Percentiles rank a stretch among this genome's conserved stretches.
phyloP scores from a whole-genome alignment of 352 stramenopile species.

The Pythium grandisporangium region DNA sequence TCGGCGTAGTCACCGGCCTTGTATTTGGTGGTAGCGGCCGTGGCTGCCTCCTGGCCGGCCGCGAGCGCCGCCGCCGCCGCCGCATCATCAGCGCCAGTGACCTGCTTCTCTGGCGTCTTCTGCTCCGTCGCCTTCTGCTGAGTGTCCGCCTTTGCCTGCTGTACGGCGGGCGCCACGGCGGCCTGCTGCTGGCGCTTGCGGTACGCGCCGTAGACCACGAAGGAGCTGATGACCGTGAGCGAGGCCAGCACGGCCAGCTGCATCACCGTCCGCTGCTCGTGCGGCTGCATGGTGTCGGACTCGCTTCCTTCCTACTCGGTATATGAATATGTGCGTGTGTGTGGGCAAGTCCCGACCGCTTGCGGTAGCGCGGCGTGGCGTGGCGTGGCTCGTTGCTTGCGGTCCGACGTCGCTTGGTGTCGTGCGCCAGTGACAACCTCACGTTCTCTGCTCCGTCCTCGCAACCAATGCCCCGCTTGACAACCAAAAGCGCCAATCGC shows the following conservation, averaged over 20 bases:
- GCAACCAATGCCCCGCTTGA: too few species aligned
- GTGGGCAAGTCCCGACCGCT: too few species aligned
- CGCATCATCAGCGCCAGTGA: constrained; percentile 6
- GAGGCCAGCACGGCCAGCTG: constrained; percentile 67
- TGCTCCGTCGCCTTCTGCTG: constrained; percentile 8
- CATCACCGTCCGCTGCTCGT: constrained; percentile 35
- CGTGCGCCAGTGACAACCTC: too few species aligned
- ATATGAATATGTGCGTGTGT: too few species aligned
- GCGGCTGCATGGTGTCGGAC: too few species aligned
- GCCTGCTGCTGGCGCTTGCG: constrained; percentile 24
- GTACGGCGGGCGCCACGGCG: constrained; percentile 8
- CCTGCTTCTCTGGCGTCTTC: constrained; percentile 19
- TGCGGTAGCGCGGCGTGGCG: too few species aligned
- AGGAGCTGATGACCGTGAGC: constrained; percentile 51
- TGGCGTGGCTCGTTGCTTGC: too few species aligned
- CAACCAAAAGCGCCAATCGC: too few species aligned
- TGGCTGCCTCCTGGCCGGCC: constrained; percentile 61
- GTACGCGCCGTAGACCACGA: constrained; percentile 45
- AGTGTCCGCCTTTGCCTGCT: constrained; percentile 6
- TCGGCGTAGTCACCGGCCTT: constrained; percentile 59
- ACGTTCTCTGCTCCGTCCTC: too few species aligned
- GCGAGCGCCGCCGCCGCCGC: constrained; percentile 3
- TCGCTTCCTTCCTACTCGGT: too few species aligned
- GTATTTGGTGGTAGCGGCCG: constrained; percentile 68
- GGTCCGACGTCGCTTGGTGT: too few species aligned